Evolutionary conservation across 495 filamentous ascomycete genomes (phyloP).

Genomic region (Mytilinidion resinicola): DNA sequence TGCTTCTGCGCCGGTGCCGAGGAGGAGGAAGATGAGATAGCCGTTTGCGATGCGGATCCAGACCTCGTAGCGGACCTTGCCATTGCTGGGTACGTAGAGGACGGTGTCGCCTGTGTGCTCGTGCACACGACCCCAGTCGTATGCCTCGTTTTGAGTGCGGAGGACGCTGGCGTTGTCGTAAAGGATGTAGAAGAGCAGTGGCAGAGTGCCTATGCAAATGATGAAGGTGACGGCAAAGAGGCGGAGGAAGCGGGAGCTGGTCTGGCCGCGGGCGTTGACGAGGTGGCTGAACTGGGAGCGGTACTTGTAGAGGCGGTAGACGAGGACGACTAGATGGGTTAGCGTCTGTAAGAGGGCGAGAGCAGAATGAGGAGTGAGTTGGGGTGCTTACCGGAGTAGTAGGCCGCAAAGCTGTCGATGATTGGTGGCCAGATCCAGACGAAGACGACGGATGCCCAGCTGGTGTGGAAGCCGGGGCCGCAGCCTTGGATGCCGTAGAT

Average conservation of each 20-base stretch:
- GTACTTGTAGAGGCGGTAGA: constrained; percentile 62
- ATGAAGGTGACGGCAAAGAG: constrained; percentile 68
- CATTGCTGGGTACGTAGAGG: constrained; percentile 52
- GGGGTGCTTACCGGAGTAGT: constrained; percentile 62
- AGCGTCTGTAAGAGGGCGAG: too few species aligned
- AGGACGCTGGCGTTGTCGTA: constrained; percentile 45
- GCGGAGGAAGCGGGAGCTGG: constrained; percentile 65
- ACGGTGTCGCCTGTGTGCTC: constrained; percentile 53
- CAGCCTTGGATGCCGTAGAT: constrained; percentile 73
- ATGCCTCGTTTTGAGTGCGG: constrained; percentile 40
- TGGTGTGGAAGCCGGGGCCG: constrained; percentile 53
- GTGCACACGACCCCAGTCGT: constrained; percentile 52
- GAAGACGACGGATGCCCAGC: constrained; percentile 65
- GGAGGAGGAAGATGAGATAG: constrained; percentile 65
- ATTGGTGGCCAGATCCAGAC: constrained; percentile 61
- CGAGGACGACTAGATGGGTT: constrained; percentile 47
- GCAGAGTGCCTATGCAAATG: constrained; percentile 61
- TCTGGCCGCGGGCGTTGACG: constrained; percentile 52
- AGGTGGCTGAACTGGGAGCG: constrained; percentile 54
- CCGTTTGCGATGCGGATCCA: constrained; percentile 61
- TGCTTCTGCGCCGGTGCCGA: constrained; percentile 74
- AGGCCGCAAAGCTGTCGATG: constrained; percentile 54
- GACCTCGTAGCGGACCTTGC: constrained; percentile 52
- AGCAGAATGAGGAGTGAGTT: constrained; percentile 9
- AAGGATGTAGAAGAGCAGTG: constrained; percentile 56